Evolutionary conservation across 176 grass and related monocot genomes (phyloP), one percentile per base, ranked within the genome.

Genomic region (Oropetium thomaeum): DNA sequence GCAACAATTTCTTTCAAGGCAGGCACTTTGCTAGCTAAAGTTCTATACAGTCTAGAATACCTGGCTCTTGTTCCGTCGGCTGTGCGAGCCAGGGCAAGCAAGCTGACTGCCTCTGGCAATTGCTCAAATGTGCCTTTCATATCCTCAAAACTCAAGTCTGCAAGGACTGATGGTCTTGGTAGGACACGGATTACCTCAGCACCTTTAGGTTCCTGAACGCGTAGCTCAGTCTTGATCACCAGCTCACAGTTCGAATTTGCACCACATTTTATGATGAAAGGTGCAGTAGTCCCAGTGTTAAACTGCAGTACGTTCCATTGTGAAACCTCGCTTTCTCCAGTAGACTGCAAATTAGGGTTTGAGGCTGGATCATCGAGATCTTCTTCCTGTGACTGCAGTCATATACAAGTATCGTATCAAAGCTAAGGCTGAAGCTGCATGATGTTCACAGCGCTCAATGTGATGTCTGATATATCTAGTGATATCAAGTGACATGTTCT

Each of bases 31-130:
- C 87, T 88, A 59, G 96, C 91, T 75, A 98, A 71, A 55, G 96
- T 98, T 88, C 91, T 87, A 75, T 98, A 95, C 79, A 98, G 84
- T 89, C 91, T 98, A 71, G 96, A 98, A 58, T 98, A 98, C 73
- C 96, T 98, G 42, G 96, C 96, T 88, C 96, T 88, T 7, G 89
- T 92, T 59, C 96, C 96, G 69, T 98, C 96, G 13, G 88, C 81
- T n/a, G 91, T 94, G 72, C 96, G 86, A 55, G 96, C 96, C 53
- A 98, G 82, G 25, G 96, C 91, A 77, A 98, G 89, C 76, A 98
- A 88, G 70, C 96, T 98, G 79, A 98, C 69, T 77, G 96, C 89
- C 73, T 98, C 96, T 7, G 96, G 96, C 79, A 98, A 81, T 76
- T 92, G 84, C 79, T 94, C 84, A 38, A 93, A 93, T 60, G 84